These are phyloP conservation scores for Penicillium thymicola DNA, from an alignment of 2,329 filamentous ascomycete species.

Conservation along the genomic window DNA sequence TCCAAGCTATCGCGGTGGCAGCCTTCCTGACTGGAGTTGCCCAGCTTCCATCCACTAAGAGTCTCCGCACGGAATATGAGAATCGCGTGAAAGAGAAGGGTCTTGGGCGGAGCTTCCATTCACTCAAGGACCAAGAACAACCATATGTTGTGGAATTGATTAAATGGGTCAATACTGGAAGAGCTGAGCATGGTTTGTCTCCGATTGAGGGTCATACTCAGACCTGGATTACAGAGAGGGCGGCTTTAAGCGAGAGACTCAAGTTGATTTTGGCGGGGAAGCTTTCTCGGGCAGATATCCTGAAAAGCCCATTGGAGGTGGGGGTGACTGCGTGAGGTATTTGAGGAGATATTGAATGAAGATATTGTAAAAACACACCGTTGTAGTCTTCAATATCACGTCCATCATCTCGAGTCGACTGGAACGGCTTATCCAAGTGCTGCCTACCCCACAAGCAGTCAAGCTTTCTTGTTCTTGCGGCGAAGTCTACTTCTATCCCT, in stretches of 20 bases:
- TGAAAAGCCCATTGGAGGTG: conserved; percentile 6
- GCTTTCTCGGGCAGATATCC: conserved; percentile 4
- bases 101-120: conserved; percentile 37
- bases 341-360: background rate
- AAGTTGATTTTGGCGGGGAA: conserved; percentile 15
- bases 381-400: too few relatives aligned
- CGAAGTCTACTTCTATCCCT: background rate
- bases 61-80: conserved; percentile 37
- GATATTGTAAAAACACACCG: too few relatives aligned
- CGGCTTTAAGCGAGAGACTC: conserved; percentile 23
- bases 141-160: conserved; percentile 34
- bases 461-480: background rate
- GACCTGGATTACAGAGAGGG: conserved; percentile 30
- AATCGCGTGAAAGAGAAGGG: conserved; percentile 27
- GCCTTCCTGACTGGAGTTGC: conserved; percentile 55
- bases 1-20: conserved; percentile 62
- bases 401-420: background rate
- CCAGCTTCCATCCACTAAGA: conserved; percentile 44
- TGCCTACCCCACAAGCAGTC: background rate
- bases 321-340: background rate
- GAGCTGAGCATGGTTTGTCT: conserved; percentile 17
- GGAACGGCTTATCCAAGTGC: background rate
- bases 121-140: conserved; percentile 35
- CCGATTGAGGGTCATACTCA: conserved; percentile 31
- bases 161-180: conserved; percentile 34